phyloP scores from a whole-genome alignment of 768 basidiomycete genomes.

The Roridomyces roridus region DNA sequence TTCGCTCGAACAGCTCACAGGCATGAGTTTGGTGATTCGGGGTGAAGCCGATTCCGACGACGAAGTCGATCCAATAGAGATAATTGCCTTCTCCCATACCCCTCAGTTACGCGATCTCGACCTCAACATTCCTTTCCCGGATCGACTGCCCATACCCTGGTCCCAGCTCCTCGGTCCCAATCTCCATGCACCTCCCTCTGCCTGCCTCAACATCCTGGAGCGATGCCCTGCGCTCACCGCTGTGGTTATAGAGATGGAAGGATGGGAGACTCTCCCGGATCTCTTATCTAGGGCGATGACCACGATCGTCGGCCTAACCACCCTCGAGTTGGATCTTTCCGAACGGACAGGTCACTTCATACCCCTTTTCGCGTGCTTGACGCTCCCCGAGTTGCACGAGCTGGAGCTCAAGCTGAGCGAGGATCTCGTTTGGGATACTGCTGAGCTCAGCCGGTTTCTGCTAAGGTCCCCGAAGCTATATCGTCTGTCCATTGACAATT shows the following conservation, averaged over 20 bases:
- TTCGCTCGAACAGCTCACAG: background rate
- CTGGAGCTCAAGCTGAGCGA: background rate
- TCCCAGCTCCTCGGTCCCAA: slow-evolving; percentile 1
- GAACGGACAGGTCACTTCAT: background rate
- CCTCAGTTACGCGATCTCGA: background rate
- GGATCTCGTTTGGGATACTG: background rate
- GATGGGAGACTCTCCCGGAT: background rate
- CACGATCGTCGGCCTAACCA: background rate
- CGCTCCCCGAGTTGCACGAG: slow-evolving; percentile 9
- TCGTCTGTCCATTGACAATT: background rate
- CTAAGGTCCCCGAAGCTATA: slow-evolving; percentile 6
- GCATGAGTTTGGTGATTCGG: background rate
- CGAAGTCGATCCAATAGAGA: no score
- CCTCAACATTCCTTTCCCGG: background rate
- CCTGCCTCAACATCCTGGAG: background rate
- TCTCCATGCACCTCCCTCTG: background rate
- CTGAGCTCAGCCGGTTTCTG: slow-evolving; percentile 7
- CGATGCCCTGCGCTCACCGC: background rate
- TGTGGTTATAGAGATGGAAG: background rate
- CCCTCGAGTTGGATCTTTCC: background rate
- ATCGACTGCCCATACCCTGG: slow-evolving; percentile 6
- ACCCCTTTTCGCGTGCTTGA: slow-evolving; percentile 1
- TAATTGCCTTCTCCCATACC: background rate
- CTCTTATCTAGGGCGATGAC: background rate
- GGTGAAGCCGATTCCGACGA: background rate